These are phyloP conservation scores for Cryptosporidium sp. DNA, from an alignment of 169 alveolate species.

Conservation along the genomic window DNA sequence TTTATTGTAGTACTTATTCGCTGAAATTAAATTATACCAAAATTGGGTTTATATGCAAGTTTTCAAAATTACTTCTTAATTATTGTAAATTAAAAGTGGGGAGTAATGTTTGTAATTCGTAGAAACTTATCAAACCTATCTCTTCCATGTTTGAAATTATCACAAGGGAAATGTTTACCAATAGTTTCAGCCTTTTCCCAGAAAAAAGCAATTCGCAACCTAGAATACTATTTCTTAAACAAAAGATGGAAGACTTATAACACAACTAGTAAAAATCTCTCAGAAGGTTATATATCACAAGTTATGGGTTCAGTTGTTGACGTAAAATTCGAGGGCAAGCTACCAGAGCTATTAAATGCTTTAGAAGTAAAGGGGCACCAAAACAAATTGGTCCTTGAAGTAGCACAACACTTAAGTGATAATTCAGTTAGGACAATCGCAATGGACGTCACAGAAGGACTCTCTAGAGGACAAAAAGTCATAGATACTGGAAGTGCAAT, in stretches of 20 bases:
- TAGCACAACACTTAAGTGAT: conserved; percentile 96
- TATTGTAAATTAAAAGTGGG: background rate
- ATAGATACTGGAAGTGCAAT: conserved; percentile 95
- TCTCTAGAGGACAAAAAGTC: conserved; percentile 95
- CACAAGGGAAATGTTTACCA: background rate
- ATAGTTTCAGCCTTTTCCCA: background rate
- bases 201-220: background rate
- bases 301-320: conserved; percentile 98
- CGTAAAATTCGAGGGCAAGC: conserved; percentile 94
- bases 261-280: background rate
- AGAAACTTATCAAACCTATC: background rate
- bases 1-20: no score
- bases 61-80: background rate
- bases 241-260: conserved; percentile 3
- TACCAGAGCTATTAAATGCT: conserved; percentile 95
- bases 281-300: conserved; percentile 90
- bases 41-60: no score
- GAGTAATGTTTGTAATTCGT: background rate
- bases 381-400: conserved; percentile 92
- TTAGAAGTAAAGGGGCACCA: conserved; percentile 91
- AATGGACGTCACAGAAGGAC: conserved; percentile 98
- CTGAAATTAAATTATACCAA: no score
- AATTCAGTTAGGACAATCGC: conserved; percentile 95
- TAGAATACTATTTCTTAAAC: background rate
- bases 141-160: background rate